Evolutionary conservation across 2,329 filamentous ascomycete species (phyloP).

Genomic region (Ceratocystiopsis brevicomis): DNA sequence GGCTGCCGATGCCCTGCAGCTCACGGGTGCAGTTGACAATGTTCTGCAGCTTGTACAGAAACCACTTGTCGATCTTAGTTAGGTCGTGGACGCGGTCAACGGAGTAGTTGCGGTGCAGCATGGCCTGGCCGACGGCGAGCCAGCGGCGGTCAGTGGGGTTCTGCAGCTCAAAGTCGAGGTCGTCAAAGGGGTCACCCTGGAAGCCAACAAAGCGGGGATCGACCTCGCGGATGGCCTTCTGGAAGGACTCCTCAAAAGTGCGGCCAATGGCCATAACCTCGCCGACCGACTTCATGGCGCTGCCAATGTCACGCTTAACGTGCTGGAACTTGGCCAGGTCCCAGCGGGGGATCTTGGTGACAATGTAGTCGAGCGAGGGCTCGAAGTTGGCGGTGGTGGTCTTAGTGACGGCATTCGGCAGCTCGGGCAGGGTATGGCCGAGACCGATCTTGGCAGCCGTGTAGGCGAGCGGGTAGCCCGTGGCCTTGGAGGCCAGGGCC

Average conservation of each 20-base stretch:
- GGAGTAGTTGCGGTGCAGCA: slow-evolving; percentile 91
- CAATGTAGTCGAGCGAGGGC: slow-evolving; percentile 90
- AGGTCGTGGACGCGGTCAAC: slow-evolving; percentile 84
- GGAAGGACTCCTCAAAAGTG: slow-evolving; percentile 97
- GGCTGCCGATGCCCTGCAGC: slow-evolving; percentile 63
- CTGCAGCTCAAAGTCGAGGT: slow-evolving; percentile 72
- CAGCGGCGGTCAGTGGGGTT: slow-evolving; percentile 94
- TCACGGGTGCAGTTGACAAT: slow-evolving; percentile 80
- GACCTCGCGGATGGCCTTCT: slow-evolving; percentile 95
- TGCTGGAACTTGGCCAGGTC: slow-evolving; percentile 98
- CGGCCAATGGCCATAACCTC: slow-evolving; percentile 98
- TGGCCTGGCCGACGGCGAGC: slow-evolving; percentile 92
- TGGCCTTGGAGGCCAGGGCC: slow-evolving; percentile 91
- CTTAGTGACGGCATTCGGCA: slow-evolving; percentile 95
- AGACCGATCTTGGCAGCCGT: slow-evolving; percentile 97
- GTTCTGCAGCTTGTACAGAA: slow-evolving; percentile 95
- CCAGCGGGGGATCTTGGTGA: slow-evolving; percentile 97
- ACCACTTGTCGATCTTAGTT: slow-evolving; percentile 99
- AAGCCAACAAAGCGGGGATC: slow-evolving; percentile 84
- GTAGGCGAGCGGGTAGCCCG: slow-evolving; percentile 90
- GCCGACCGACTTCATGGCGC: slow-evolving; percentile 96
- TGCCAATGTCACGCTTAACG: slow-evolving; percentile 92
- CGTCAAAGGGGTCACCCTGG: slow-evolving; percentile 86
- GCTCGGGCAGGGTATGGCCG: slow-evolving; percentile 82
- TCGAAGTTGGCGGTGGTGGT: slow-evolving; percentile 98